Conservation (phyloP, 2,329 filamentous ascomycete genomes). For the Arthroderma sp. region DNA sequence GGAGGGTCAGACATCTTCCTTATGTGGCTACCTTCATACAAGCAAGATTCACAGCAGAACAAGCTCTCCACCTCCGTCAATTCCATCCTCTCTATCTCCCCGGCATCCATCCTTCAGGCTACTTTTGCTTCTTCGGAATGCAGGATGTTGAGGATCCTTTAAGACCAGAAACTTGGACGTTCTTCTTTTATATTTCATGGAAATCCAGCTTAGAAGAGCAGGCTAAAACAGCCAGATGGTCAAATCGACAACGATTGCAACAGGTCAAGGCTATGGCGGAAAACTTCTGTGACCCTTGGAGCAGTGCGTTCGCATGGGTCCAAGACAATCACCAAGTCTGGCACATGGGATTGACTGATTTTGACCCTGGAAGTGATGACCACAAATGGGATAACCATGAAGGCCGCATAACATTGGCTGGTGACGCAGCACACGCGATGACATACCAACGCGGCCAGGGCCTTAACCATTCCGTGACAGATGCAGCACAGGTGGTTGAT, state of each 20-base stretch:
- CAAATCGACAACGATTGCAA: slow-evolving; percentile 17
- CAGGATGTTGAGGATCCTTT: slow-evolving; percentile 16
- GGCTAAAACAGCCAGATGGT: slow-evolving; percentile 19
- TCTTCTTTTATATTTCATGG: slow-evolving; percentile 39
- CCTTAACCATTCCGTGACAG: slow-evolving; percentile 25
- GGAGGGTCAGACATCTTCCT: slow-evolving; percentile 27
- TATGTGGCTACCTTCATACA: slow-evolving; percentile 36
- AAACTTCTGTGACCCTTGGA: slow-evolving; percentile 32
- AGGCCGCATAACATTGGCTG: slow-evolving; percentile 23
- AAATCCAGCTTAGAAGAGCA: slow-evolving; percentile 28
- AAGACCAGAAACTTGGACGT: slow-evolving; percentile 19
- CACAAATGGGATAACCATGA: slow-evolving; percentile 21
- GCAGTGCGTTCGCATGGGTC: slow-evolving; percentile 24
- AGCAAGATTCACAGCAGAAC: slow-evolving; percentile 28
- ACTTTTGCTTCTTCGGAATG: slow-evolving; percentile 34
- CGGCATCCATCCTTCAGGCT: slow-evolving; percentile 31
- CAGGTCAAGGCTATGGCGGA: slow-evolving; percentile 34
- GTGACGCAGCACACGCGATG: slow-evolving; percentile 30
- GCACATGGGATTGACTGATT: slow-evolving; percentile 22
- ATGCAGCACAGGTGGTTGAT: slow-evolving; percentile 12
- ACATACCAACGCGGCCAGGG: slow-evolving; percentile 28
- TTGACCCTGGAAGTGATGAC: slow-evolving; percentile 12
- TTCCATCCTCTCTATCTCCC: slow-evolving; percentile 35
- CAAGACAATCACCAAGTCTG: slow-evolving; percentile 18
- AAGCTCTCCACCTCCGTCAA: slow-evolving; percentile 31